Evolutionary conservation across 805 yeast species (phyloP), one percentile per base, ranked within the genome.

Genomic region (Candida sithepensis): DNA sequence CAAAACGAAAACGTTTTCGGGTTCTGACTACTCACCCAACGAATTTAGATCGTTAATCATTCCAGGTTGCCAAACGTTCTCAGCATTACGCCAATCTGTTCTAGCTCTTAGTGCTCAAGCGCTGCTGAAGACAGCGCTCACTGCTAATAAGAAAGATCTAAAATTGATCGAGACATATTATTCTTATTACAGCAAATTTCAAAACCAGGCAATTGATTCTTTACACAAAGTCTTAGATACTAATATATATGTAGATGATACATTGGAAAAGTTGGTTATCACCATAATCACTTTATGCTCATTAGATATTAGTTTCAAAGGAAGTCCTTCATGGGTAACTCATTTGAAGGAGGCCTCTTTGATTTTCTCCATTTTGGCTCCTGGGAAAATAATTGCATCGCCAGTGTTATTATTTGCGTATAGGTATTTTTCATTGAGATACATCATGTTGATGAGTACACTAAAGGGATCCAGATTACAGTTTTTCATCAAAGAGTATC

Each of bases 251-350:
- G 49, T 41, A 28, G 46, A 45, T 18, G 59, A 56, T 32, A 49
- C 39, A 26, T 42, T 60, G 16, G 59, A 58, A 32, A 65, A 60
- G 24, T 44, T 62, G 16, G 48, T 60, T 7, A 49, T 58, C 23
- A 57, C 64, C 23, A 50, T 62, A 1, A 41, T 62, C 24, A 52
- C 56, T 44, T 30, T 63, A 4, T 59, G 65, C 37, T 57, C 65
- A 4, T 50, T 59, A 19, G 67, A 63, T 37, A 60, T 63, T n/a
- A 55, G 60, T 4, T 58, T 62, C 39, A 51, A 47, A 30, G 56
- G 60, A 2, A 61, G 54, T 44, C 51, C 41, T 8, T 45, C 44
- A 19, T 63, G 67, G 67, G 42, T 58, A 13, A 55, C 52, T 34
- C 59, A 61, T 41, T 42, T 63, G 34, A 54, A 56, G 40, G 63